Evolutionary conservation across 495 filamentous ascomycete genomes (phyloP), one percentile per base, ranked within the genome.

Genomic region (Penicillium odoratum): DNA sequence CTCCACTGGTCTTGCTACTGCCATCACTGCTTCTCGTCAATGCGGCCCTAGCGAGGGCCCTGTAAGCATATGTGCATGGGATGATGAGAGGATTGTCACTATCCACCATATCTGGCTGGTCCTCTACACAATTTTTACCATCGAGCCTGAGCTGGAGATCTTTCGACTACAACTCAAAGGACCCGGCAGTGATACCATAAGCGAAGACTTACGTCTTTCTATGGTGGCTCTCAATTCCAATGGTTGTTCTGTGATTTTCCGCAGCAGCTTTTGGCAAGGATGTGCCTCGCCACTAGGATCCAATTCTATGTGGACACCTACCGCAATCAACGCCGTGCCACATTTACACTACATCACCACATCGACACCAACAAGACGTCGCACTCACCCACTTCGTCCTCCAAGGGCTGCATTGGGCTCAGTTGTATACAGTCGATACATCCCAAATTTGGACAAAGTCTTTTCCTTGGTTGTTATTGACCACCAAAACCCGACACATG

Each of bases 381-480:
- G 48, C 34, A 51, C 31, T 13, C 48, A 51, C 16, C 48, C 48
- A 36, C 48, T 51, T 9, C 48, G 48, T 11, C 30, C 48, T 38
- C 48, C 48, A 11, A 51, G 40, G 7, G 15, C 48, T 21, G 1
- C 48, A 36, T 26, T 33, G 11, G 48, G 48, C 10, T 36, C 31
- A 8, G 15, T 38, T 25, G 48, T 25, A 8, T 51, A 51, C 31
- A 51, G 48, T 40, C 48, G 48, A 40, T 51, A 51, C 48, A 51
- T 51, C 6, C 48, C 48, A 25, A 36, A 10, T 18, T 26, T 51
- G 34, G 31, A 51, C 11, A 51, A 51, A 40, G n/a, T 26, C 15
- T 51, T 51, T 51, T 51, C 34, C 10, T 13, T 51, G 18, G 30
- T 40, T 26, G 13, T 28, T 6, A 21, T 51, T 40, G 48, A 51